These are phyloP conservation scores for Claviceps monticola DNA, from an alignment of 2,329 filamentous ascomycete genomes.

Conservation along the genomic window DNA sequence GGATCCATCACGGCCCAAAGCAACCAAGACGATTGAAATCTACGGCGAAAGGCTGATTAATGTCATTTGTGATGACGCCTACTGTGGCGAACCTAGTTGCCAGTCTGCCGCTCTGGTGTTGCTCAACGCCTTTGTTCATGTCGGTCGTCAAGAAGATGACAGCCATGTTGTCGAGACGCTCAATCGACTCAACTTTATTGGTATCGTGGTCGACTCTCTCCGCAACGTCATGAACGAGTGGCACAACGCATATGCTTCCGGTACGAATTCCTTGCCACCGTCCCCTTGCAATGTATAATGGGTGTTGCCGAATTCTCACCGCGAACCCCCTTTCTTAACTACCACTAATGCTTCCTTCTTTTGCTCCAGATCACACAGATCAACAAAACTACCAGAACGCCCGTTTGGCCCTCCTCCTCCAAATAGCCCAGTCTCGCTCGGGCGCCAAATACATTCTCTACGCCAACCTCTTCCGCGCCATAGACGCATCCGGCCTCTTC, in stretches of 20 bases:
- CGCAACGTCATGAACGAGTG: slow-evolving; percentile 64
- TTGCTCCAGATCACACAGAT: slow-evolving; percentile 23
- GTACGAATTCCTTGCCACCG: slow-evolving; percentile 27
- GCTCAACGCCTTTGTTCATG: slow-evolving; percentile 61
- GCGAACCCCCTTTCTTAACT: not conserved
- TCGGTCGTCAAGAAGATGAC: slow-evolving; percentile 59
- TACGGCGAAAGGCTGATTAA: slow-evolving; percentile 71
- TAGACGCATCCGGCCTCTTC: slow-evolving; percentile 77
- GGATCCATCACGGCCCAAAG: slow-evolving; percentile 38
- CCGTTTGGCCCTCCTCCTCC: slow-evolving; percentile 67
- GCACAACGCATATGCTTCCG: slow-evolving; percentile 37
- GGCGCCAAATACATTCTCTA: slow-evolving; percentile 82
- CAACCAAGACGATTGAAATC: slow-evolving; percentile 55
- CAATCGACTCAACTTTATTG: slow-evolving; percentile 78
- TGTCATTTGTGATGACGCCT: slow-evolving; percentile 84
- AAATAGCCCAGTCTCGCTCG: slow-evolving; percentile 69
- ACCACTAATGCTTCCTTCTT: not conserved
- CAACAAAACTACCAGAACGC: slow-evolving; percentile 47
- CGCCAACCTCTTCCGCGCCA: slow-evolving; percentile 69
- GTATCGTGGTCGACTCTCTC: slow-evolving; percentile 78
- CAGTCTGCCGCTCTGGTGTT: slow-evolving; percentile 77
- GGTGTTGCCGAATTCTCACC: not conserved
- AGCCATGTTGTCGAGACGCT: slow-evolving; percentile 66
- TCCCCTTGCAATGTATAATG: not conserved
- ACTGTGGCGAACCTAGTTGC: slow-evolving; percentile 66